These are phyloP conservation scores for Candida germanica DNA, from an alignment of 805 yeast species.

Conservation along the genomic window DNA sequence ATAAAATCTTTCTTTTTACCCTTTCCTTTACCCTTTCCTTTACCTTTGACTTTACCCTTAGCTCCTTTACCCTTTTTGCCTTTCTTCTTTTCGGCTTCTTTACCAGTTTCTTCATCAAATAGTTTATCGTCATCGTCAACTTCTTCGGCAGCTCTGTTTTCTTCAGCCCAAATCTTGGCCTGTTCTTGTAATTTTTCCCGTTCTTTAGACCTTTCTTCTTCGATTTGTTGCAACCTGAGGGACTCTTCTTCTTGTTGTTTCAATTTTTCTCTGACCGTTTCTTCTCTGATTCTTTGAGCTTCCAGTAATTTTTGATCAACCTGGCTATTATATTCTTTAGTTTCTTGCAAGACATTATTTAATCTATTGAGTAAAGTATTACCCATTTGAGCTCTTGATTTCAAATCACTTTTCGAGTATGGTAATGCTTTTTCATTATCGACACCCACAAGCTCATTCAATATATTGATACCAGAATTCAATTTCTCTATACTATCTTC, in stretches of 20 bases:
- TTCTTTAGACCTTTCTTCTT: slow-evolving; percentile 45
- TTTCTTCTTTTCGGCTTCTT: slow-evolving; percentile 22
- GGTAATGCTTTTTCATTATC: slow-evolving; percentile 60
- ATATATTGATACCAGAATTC: slow-evolving; percentile 54
- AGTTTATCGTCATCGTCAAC: slow-evolving; percentile 35
- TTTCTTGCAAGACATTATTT: slow-evolving; percentile 68
- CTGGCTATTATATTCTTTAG: slow-evolving; percentile 59
- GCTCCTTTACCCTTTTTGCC: slow-evolving; percentile 27
- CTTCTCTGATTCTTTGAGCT: slow-evolving; percentile 66
- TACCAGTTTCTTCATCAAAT: slow-evolving; percentile 34
- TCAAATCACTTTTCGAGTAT: slow-evolving; percentile 73
- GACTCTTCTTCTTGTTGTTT: slow-evolving; percentile 37
- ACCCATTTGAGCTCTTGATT: slow-evolving; percentile 85
- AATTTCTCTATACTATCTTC: slow-evolving; percentile 54
- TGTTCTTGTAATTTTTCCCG: slow-evolving; percentile 49
- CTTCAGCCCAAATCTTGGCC: slow-evolving; percentile 49
- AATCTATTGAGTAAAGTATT: slow-evolving; percentile 71
- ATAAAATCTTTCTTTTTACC: slow-evolving; percentile 28
- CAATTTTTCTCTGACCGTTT: slow-evolving; percentile 42
- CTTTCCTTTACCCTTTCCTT: slow-evolving; percentile 16
- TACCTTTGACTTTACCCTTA: slow-evolving; percentile 17
- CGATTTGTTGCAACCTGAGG: slow-evolving; percentile 44
- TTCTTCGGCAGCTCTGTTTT: slow-evolving; percentile 31
- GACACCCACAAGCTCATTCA: slow-evolving; percentile 51
- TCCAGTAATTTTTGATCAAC: slow-evolving; percentile 62